These are phyloP conservation scores for Kalmusia sp. DNA, from an alignment of 2,329 filamentous ascomycete genomes.

Conservation along the genomic window DNA sequence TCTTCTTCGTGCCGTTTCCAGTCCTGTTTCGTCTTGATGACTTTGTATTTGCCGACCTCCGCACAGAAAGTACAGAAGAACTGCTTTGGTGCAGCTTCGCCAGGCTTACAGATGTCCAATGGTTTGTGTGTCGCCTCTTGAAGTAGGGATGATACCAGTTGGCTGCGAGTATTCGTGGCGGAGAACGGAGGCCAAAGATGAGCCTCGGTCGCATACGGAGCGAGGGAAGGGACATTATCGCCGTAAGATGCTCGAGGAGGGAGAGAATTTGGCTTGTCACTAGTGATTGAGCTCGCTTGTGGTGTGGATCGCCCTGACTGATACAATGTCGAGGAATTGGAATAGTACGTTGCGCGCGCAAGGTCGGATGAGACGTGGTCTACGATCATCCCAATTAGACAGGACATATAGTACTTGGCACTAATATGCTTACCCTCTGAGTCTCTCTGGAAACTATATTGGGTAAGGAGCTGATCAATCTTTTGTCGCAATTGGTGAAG, in stretches of 20 bases:
- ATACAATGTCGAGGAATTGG: constrained; percentile 3
- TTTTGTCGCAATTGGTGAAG: not conserved
- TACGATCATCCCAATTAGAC: not conserved
- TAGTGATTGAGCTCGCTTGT: constrained; percentile 3
- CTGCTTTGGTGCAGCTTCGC: not conserved
- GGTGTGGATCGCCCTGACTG: constrained; percentile 10
- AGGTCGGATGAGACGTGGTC: not conserved
- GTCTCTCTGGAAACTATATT: not conserved
- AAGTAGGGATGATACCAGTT: not conserved
- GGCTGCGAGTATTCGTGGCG: not conserved
- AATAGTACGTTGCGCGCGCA: constrained; percentile 4
- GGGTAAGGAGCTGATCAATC: not conserved
- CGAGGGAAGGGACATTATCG: not conserved
- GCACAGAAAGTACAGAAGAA: constrained; percentile 11
- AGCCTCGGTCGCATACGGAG: not conserved
- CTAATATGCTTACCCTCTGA: not conserved
- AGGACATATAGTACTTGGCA: not conserved
- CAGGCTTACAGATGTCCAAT: not conserved
- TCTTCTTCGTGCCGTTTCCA: constrained; percentile 16
- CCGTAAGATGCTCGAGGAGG: not conserved
- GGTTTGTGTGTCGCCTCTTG: not conserved
- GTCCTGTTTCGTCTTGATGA: constrained; percentile 13
- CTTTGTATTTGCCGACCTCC: constrained; percentile 1
- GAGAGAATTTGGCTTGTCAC: not conserved
- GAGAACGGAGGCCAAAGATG: not conserved